phyloP scores from a whole-genome alignment of 106 monocot genomes.

The Allium cepa region DNA sequence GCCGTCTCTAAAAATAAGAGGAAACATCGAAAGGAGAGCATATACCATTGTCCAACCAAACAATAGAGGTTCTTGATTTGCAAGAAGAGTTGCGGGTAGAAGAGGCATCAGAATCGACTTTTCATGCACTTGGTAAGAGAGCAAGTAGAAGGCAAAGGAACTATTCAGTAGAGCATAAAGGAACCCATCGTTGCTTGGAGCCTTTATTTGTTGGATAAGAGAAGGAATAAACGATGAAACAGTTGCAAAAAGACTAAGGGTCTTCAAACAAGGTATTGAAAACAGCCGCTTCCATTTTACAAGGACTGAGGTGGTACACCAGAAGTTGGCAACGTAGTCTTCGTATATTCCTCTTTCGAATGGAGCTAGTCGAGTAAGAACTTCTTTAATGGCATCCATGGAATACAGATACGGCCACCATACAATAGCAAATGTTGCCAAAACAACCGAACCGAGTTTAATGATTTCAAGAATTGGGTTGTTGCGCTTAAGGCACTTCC shows the following conservation, averaged over 20 bases:
- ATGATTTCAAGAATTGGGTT: slow-evolving; percentile 61
- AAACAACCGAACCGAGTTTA: slow-evolving; percentile 65
- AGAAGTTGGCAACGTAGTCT: slow-evolving; percentile 98
- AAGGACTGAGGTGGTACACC: slow-evolving; percentile 79
- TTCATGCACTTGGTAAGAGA: slow-evolving; percentile 97
- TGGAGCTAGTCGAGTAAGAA: slow-evolving; percentile 84
- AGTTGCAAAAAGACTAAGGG: slow-evolving; percentile 50
- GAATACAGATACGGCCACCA: slow-evolving; percentile 98
- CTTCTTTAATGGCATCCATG: slow-evolving; percentile 56
- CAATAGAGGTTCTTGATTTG: slow-evolving; percentile 59
- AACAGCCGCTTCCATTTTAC: slow-evolving; percentile 92
- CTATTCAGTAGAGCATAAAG: slow-evolving; percentile 72
- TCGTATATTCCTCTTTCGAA: slow-evolving; percentile 98
- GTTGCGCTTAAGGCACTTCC: slow-evolving; percentile 58
- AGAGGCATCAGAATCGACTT: slow-evolving; percentile 93
- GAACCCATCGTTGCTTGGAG: slow-evolving; percentile 72
- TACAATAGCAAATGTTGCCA: slow-evolving; percentile 71
- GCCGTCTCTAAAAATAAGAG: slow-evolving; percentile 70
- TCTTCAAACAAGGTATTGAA: slow-evolving; percentile 41
- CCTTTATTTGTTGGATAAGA: slow-evolving; percentile 68
- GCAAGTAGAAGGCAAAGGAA: slow-evolving; percentile 93
- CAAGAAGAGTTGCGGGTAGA: slow-evolving; percentile 87
- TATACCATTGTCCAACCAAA: slow-evolving; percentile 56
- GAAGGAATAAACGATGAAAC: slow-evolving; percentile 63
- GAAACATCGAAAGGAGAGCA: slow-evolving; percentile 81